Evolutionary conservation across 257 asterid genomes (phyloP), one percentile per base, ranked within the genome.

Genomic region (Solanum chaucha): DNA sequence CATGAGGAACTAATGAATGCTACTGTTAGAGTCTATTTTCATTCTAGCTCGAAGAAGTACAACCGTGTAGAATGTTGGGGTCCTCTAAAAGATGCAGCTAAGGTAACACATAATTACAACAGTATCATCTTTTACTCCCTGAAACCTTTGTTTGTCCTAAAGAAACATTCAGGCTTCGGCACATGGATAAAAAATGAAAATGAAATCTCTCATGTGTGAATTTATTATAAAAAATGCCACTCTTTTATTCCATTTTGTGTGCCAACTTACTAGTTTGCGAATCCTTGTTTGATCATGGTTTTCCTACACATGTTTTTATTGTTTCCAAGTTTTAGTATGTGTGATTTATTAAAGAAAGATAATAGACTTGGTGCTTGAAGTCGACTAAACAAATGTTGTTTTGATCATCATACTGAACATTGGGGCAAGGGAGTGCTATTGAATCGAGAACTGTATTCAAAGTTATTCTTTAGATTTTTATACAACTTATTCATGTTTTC

Each of bases 11-110:
- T 95, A 61, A 92, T 92, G 98, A 96, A 96, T 89, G 95, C 98
- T 19, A 32, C 88, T 71, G 98, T 96, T 84, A 93, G 98, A 85
- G 95, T 96, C 11, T 95, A 92, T 87, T 96, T 96, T 89, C 98
- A 96, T 89, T 96, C 99, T 0, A 94, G 98, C 91, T 93, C 93
- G 26, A 92, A 89, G 81, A 95, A 93, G 70, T 96, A 95, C 89
- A 94, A 96, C 73, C 95, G 93, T 10, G 92, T 92, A 35, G 99
- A 96, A 88, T 95, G 96, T 55, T 95, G 98, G 99, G 98, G 98
- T 4, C 95, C 98, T 0, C 93, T 95, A 86, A 92, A 90, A 93
- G 96, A 94, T 88, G 98, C 98, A 71, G 96, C 94, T 71, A 68
- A 88, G 96, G 99, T 94, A 89, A 28, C 84, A 77, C 20, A 77